Percentiles rank a stretch among this genome's conserved stretches.
Conservation (phyloP, 441 rosid species). For the Mallotus repandus region DNA sequence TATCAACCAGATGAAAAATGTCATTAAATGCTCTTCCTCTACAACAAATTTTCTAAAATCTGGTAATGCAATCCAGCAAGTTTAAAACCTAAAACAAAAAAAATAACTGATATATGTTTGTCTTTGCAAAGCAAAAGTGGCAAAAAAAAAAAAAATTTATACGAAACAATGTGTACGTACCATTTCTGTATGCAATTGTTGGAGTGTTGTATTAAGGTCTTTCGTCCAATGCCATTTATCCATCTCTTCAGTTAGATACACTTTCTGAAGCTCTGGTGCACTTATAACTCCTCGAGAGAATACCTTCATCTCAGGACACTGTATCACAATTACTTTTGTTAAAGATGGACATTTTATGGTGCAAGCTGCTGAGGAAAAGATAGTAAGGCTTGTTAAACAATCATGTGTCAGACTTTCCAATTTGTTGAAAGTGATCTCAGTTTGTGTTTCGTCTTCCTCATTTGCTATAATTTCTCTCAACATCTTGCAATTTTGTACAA, state of each 20-base stretch:
- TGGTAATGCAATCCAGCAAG: too few species aligned
- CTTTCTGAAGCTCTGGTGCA: background rate
- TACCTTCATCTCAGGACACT: conserved; percentile 25
- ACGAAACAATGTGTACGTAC: too few species aligned
- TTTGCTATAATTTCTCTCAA: conserved; percentile 8
- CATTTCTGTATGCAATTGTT: conserved; percentile 2
- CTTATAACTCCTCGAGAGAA: conserved; percentile 5
- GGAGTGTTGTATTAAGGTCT: conserved; percentile 4
- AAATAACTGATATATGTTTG: too few species aligned
- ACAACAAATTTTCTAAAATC: too few species aligned
- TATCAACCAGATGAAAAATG: too few species aligned
- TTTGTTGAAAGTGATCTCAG: conserved; percentile 15
- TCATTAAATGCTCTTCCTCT: too few species aligned
- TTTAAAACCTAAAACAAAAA: too few species aligned
- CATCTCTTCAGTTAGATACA: background rate
- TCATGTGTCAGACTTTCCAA: background rate
- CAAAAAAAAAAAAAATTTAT: too few species aligned
- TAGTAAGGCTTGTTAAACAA: conserved; percentile 19
- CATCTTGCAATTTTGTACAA: background rate
- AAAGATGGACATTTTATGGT: conserved; percentile 22
- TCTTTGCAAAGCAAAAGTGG: too few species aligned
- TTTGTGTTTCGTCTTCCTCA: background rate
- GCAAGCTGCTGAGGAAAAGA: conserved; percentile 17
- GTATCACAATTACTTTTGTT: background rate
- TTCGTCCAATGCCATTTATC: background rate